Evolutionary conservation across 208 protist species (phyloP).

Genomic region (Leishmania tropica): DNA sequence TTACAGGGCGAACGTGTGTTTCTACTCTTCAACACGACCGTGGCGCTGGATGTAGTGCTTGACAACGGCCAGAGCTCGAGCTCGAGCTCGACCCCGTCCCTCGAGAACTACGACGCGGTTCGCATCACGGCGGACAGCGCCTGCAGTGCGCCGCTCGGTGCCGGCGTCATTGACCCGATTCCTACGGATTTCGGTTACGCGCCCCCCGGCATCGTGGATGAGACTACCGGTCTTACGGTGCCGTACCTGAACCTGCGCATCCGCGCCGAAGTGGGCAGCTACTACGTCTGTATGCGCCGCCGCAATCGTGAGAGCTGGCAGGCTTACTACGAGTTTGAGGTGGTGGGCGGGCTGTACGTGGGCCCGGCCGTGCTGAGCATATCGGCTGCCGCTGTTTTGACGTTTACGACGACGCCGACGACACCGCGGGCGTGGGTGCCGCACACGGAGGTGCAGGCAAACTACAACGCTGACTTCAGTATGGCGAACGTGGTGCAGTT

Average conservation of each 20-base stretch:
- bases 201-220: slow-evolving; percentile 30
- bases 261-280: slow-evolving; percentile 50
- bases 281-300: slow-evolving; percentile 84
- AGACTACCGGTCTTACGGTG: slow-evolving; percentile 20
- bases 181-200: slow-evolving; percentile 77
- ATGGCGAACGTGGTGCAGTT: slow-evolving; percentile 42
- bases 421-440: slow-evolving; percentile 69
- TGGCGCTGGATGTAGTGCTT: slow-evolving; percentile 57
- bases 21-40: slow-evolving; percentile 79
- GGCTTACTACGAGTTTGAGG: slow-evolving; percentile 73
- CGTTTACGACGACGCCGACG: slow-evolving; percentile 53
- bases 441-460: slow-evolving; percentile 44
- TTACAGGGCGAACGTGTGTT: slow-evolving; percentile 78
- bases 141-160: slow-evolving; percentile 36
- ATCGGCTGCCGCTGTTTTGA: slow-evolving; percentile 46
- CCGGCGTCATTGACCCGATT: slow-evolving; percentile 49
- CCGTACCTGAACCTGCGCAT: slow-evolving; percentile 83
- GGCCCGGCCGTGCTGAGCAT: slow-evolving; percentile 49
- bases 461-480: slow-evolving; percentile 27
- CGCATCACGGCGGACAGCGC: slow-evolving; percentile 48
- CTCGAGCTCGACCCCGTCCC: slow-evolving; percentile 15
- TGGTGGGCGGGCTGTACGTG: slow-evolving; percentile 59
- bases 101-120: slow-evolving; percentile 43
- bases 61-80: slow-evolving; percentile 36
- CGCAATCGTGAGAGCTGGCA: slow-evolving; percentile 48